phyloP scores from a whole-genome alignment of 2,329 filamentous ascomycete genomes.

The Botrytis fabae region DNA sequence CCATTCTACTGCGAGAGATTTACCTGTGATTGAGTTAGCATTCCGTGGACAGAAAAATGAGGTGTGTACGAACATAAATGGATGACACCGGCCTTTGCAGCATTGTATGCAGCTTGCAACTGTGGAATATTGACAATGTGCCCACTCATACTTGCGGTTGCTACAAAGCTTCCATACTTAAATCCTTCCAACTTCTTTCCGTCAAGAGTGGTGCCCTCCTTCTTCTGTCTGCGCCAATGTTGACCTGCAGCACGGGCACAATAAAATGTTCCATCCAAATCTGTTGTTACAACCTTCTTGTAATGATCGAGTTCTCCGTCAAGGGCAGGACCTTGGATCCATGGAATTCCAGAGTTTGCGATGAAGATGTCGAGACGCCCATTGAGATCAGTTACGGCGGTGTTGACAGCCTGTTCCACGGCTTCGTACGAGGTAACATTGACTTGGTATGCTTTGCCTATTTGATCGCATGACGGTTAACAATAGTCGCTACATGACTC shows the following conservation, averaged over 20 bases:
- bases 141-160: slow-evolving; percentile 76
- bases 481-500: background rate
- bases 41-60: background rate
- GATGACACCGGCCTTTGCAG: slow-evolving; percentile 65
- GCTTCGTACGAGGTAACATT: slow-evolving; percentile 55
- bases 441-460: slow-evolving; percentile 62
- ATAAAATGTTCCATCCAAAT: slow-evolving; percentile 77
- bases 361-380: slow-evolving; percentile 76
- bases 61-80: slow-evolving; percentile 51
- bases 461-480: slow-evolving; percentile 22
- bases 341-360: slow-evolving; percentile 75
- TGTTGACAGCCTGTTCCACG: slow-evolving; percentile 46
- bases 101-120: slow-evolving; percentile 72
- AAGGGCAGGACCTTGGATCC: slow-evolving; percentile 67
- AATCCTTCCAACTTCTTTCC: slow-evolving; percentile 63
- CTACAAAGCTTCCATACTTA: slow-evolving; percentile 69
- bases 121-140: slow-evolving; percentile 79
- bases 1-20: slow-evolving; percentile 75
- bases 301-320: slow-evolving; percentile 66
- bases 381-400: slow-evolving; percentile 63
- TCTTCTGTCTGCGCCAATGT: slow-evolving; percentile 70
- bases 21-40: slow-evolving; percentile 48
- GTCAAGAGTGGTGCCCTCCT: slow-evolving; percentile 62
- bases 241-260: slow-evolving; percentile 68
- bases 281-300: slow-evolving; percentile 66